These are phyloP conservation scores for Opeltia flavorubescens DNA, from an alignment of 495 filamentous ascomycete genomes.

Conservation along the genomic window DNA sequence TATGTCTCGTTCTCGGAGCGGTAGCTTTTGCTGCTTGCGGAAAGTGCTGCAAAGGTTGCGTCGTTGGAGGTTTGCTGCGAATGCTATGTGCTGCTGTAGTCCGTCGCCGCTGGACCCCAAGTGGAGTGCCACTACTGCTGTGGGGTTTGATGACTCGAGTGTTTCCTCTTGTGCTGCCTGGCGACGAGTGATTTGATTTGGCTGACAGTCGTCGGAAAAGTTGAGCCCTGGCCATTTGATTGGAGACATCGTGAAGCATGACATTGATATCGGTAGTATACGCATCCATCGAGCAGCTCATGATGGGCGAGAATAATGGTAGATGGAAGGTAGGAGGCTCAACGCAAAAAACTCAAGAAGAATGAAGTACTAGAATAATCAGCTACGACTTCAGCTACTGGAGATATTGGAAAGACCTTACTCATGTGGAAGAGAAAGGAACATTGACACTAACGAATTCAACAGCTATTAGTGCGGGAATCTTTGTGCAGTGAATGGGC, in stretches of 20 bases:
- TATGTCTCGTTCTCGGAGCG: constrained; percentile 10
- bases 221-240: constrained; percentile 14
- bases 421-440: no score
- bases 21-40: constrained; percentile 2
- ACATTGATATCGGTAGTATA: not conserved
- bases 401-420: no score
- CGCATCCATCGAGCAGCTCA: not conserved
- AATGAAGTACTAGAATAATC: not conserved
- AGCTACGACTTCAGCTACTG: no score
- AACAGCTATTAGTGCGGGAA: no score
- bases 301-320: not conserved
- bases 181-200: constrained; percentile 11
- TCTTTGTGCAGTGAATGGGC: no score
- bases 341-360: not conserved
- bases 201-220: constrained; percentile 13
- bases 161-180: constrained; percentile 20
- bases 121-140: constrained; percentile 59
- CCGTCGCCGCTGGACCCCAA: constrained; percentile 38
- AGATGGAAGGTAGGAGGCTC: not conserved
- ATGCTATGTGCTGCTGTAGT: constrained; percentile 38
- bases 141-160: constrained; percentile 51
- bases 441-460: no score
- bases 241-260: constrained; percentile 6
- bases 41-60: not conserved
- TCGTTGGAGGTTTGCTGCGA: constrained; percentile 13